These are phyloP conservation scores for Candolleomyces eurysporus DNA, from an alignment of 768 basidiomycete species.

Conservation along the genomic window DNA sequence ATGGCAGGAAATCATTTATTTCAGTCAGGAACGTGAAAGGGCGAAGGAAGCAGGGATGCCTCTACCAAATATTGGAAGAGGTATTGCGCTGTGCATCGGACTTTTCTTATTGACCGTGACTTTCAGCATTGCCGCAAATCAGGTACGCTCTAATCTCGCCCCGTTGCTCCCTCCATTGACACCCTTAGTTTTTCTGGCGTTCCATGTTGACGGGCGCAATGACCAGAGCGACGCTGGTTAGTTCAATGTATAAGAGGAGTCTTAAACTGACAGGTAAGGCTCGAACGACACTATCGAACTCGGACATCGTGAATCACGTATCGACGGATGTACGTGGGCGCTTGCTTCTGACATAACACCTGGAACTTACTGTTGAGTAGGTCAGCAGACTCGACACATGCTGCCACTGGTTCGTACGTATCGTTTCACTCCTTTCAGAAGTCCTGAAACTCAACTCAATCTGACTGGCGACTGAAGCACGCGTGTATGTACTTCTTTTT, in stretches of 20 bases:
- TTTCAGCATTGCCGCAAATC: slow-evolving; percentile 60
- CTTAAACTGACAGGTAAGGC: slow-evolving; percentile 65
- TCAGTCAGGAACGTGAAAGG: slow-evolving; percentile 46
- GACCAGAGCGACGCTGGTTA: slow-evolving; percentile 63
- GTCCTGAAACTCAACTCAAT: not conserved
- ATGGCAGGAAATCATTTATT: slow-evolving; percentile 56
- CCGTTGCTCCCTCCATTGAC: slow-evolving; percentile 1
- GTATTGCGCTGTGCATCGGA: slow-evolving; percentile 59
- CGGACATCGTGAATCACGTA: slow-evolving; percentile 58
- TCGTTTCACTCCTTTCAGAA: not conserved
- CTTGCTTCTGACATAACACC: not conserved
- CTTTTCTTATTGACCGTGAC: slow-evolving; percentile 48
- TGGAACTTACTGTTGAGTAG: slow-evolving; percentile 19
- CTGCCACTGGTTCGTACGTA: slow-evolving; percentile 72
- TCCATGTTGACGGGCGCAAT: slow-evolving; percentile 68
- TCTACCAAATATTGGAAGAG: slow-evolving; percentile 45
- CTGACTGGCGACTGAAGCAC: slow-evolving; percentile 28
- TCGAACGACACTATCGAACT: slow-evolving; percentile 59
- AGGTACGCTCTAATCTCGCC: slow-evolving; percentile 33
- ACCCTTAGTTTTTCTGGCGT: slow-evolving; percentile 62
- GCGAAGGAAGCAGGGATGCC: slow-evolving; percentile 34
- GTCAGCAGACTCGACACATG: slow-evolving; percentile 57
- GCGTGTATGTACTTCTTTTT: slow-evolving; percentile 25
- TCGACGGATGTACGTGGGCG: slow-evolving; percentile 56
- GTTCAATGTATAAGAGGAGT: slow-evolving; percentile 68